Evolutionary conservation across 2,329 filamentous ascomycete genomes (phyloP), one percentile per base, ranked within the genome.

Genomic region (Aureobasidium musti): DNA sequence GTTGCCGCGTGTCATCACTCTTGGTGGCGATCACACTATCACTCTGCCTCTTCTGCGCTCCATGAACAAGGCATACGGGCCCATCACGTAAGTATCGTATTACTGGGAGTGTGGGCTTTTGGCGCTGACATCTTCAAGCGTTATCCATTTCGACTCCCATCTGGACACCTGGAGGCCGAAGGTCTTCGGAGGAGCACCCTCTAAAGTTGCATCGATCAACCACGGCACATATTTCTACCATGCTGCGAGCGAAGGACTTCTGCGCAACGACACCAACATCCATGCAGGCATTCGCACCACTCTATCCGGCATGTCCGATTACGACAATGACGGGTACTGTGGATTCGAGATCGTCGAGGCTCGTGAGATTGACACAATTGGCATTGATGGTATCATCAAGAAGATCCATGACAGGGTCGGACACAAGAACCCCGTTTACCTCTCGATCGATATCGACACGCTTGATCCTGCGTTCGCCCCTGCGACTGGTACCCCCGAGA

Each of bases 191-290:
- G 91, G 91, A 35, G 88, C 90, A 0, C 91, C 91, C 0, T 90
- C 86, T 33, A 85, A 92, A 68, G 86, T 88, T 45, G 91, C 91
- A 23, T 84, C 84, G 70, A 88, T 96, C 79, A 96, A 95, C 79
- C 91, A 95, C 79, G 91, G 91, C 49, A 95, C 91, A 1, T 95
- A 95, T 81, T 96, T 96, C 79, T 95, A 89, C 79, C 90, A 94
- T 75, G 91, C 91, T 0, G 80, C 89, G 1, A n/a, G n/a, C n/a
- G 91, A 95, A 75, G 91, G 91, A 2, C 82, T 95, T 19, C 82
- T 96, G 23, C 83, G 83, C 69, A 96, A 95, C 74, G 90, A 95
- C 80, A 89, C 86, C 71, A 94, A 92, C 79, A 92, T 96, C 77
- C 91, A 96, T 76, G 91, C 91, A 19, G 91, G 91, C 45, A 95